Percentiles rank a stretch among this genome's conserved stretches.
Conservation (phyloP, 73 alveolate species). For the Paramecium caudatum region DNA sequence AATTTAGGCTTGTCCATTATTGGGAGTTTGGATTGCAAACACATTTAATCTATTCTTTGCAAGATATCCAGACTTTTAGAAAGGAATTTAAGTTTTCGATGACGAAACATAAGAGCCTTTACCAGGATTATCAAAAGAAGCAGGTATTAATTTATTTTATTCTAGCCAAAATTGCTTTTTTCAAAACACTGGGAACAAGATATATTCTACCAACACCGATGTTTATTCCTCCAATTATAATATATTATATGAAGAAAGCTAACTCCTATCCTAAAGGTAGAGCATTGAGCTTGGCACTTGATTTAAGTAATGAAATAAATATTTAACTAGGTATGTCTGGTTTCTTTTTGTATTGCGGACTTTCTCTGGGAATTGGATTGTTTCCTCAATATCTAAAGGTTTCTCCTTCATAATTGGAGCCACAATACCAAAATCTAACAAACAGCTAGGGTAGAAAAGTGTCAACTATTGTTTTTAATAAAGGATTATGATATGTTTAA, state of each 20-base stretch:
- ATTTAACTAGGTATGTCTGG: slow-evolving; percentile 24
- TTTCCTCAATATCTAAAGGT: slow-evolving; percentile 65
- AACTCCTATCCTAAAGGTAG: slow-evolving; percentile 28
- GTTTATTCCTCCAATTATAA: slow-evolving; percentile 47
- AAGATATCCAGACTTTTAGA: slow-evolving; percentile 49
- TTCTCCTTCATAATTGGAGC: slow-evolving; percentile 26
- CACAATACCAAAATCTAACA: slow-evolving; percentile 10
- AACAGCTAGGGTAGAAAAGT: slow-evolving; percentile 25
- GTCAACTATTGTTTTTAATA: slow-evolving; percentile 11
- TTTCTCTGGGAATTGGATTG: slow-evolving; percentile 56
- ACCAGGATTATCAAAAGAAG: slow-evolving; percentile 57
- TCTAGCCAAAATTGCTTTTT: slow-evolving; percentile 60
- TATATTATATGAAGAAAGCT: slow-evolving; percentile 16
- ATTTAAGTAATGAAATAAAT: slow-evolving; percentile 12
- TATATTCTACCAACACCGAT: slow-evolving; percentile 44
- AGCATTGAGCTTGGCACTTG: background rate
- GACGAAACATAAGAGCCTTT: slow-evolving; percentile 38
- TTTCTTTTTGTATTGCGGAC: slow-evolving; percentile 39
- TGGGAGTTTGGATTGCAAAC: slow-evolving; percentile 67
- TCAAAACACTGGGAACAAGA: slow-evolving; percentile 58
- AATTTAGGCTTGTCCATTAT: slow-evolving; percentile 57
- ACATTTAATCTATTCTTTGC: slow-evolving; percentile 57
- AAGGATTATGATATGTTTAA: slow-evolving; percentile 66
- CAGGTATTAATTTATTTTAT: slow-evolving; percentile 32
- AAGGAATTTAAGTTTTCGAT: slow-evolving; percentile 60